Evolutionary conservation across 2,329 filamentous ascomycete species (phyloP).

Genomic region (Microsporum canis): DNA sequence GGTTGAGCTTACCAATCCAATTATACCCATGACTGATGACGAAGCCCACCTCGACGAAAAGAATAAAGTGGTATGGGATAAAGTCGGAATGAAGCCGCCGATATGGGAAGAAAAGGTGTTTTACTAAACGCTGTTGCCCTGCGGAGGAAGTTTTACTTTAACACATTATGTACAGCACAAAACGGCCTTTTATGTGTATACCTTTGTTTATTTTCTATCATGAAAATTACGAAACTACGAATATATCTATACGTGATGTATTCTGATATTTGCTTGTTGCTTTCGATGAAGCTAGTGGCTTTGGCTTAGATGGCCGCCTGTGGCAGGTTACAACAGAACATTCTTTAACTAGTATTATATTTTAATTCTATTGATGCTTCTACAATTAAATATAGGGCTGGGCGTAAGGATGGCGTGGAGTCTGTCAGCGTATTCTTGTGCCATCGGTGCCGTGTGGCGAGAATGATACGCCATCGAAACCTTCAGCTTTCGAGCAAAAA

Average conservation of each 20-base stretch:
- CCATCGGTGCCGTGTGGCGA: too few relatives aligned
- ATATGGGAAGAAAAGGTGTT: slow-evolving; percentile 44
- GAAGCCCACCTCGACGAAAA: slow-evolving; percentile 59
- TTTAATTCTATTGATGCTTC: neutral
- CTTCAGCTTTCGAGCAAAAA: too few relatives aligned
- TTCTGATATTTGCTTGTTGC: neutral
- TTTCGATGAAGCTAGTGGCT: neutral
- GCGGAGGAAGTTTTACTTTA: neutral
- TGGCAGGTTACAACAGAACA: neutral
- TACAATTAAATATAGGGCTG: neutral
- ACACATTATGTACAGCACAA: neutral
- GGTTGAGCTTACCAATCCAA: slow-evolving; percentile 55
- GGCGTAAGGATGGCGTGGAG: too few relatives aligned
- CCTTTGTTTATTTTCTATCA: neutral
- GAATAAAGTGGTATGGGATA: slow-evolving; percentile 53
- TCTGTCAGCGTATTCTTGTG: too few relatives aligned
- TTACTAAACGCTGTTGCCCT: slow-evolving; percentile 26
- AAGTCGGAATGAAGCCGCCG: slow-evolving; percentile 45
- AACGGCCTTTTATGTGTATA: neutral
- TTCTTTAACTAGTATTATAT: neutral
- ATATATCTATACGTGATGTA: neutral
- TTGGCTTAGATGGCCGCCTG: neutral
- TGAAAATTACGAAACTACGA: neutral
- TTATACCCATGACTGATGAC: slow-evolving; percentile 71
- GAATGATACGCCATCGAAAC: too few relatives aligned